Evolutionary conservation across 2,329 filamentous ascomycete genomes (phyloP).

Genomic region (Ophiostoma triangulosporum): DNA sequence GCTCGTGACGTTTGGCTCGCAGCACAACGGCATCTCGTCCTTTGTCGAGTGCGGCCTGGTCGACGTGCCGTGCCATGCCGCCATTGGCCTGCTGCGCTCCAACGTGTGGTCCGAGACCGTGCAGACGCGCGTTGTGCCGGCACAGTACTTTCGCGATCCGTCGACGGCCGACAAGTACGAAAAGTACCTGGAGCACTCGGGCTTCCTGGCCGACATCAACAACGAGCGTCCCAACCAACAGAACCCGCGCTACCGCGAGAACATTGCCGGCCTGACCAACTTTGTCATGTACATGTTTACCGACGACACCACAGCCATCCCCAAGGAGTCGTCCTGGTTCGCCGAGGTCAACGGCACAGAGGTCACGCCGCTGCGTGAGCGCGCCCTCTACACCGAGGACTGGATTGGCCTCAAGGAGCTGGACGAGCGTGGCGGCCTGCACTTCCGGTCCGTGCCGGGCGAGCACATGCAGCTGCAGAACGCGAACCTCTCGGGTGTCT

Average conservation of each 20-base stretch:
- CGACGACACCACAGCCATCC: constrained; percentile 73
- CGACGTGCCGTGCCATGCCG: constrained; percentile 72
- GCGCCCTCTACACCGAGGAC: constrained; percentile 71
- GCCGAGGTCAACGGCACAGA: constrained; percentile 65
- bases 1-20: constrained; percentile 77
- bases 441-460: constrained; percentile 60
- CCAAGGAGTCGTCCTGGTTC: constrained; percentile 87
- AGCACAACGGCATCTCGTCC: constrained; percentile 81
- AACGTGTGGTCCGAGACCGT: constrained; percentile 73
- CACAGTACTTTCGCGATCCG: constrained; percentile 82
- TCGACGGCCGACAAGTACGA: constrained; percentile 48
- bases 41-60: constrained; percentile 59
- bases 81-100: constrained; percentile 61
- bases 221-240: constrained; percentile 64
- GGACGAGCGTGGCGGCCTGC: constrained; percentile 65
- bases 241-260: constrained; percentile 59
- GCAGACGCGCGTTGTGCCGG: constrained; percentile 71
- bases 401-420: constrained; percentile 77
- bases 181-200: constrained; percentile 64
- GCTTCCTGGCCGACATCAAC: constrained; percentile 91
- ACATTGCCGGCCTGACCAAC: constrained; percentile 55
- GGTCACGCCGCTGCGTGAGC: constrained; percentile 52
- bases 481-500: constrained; percentile 49
- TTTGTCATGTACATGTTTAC: constrained; percentile 86
- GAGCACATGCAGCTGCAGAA: constrained; percentile 72